Evolutionary conservation across 176 grass and related monocot species (phyloP), one percentile per base, ranked within the genome.

Genomic region (Musa beccarii): DNA sequence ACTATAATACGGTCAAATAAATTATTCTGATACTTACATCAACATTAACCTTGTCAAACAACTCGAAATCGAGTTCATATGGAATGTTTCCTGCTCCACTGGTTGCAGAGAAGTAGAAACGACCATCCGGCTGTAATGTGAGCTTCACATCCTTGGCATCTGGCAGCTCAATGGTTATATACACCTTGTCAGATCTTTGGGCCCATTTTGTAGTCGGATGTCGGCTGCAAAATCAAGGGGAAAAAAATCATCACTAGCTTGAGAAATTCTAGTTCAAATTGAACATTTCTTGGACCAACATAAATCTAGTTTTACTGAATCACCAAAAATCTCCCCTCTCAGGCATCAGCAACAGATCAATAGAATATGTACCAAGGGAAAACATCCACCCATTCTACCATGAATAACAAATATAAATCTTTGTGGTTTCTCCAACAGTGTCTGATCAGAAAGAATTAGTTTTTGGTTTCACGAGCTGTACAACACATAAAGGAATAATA

Each of bases 91-190:
- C 49, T 52, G 19, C 0, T 73, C 71, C 1, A 34, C 43, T 17
- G 28, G 17, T 75, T 56, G 77, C 77, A 49, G 52, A 79, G 66
- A 79, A 79, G 24, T 55, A 56, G 29, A 79, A 79, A n/a, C 29
- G 65, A n/a, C 77, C 77, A 15, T 70, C 77, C 21, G 77, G 77
- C n/a, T 69, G 5, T 22, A 79, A 66, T 7, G 25, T 70, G 15
- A 79, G 52, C 11, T 59, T 79, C 51, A 69, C 77, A 79, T 79
- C 77, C 77, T 79, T 79, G 22, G 77, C 77, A 59, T 79, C 77
- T 34, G 66, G 77, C 13, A 79, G 66, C 2, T 79, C 77, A 15
- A 79, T 79, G 12, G 66, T 79, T 3, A 79, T 53, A 53, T 79
- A 79, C 14, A 79, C n/a, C 53, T 68, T 79, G 23, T 79, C 64